Evolutionary conservation across 2,329 filamentous ascomycete species (phyloP).

Genomic region (Ophiostoma novo-ulmi): DNA sequence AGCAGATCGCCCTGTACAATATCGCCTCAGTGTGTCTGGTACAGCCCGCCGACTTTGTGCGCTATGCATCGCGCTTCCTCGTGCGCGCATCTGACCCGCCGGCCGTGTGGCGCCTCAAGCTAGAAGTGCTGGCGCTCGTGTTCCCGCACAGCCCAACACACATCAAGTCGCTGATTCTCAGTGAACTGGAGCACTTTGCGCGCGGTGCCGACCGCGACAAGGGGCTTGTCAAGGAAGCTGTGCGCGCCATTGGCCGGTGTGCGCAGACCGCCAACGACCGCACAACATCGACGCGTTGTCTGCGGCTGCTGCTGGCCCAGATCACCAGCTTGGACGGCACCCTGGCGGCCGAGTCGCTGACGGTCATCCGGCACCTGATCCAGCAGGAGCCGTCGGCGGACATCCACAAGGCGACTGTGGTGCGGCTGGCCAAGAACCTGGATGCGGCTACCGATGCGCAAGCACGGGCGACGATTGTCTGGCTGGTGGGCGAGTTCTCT

Average conservation of each 20-base stretch:
- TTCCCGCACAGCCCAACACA: conserved; percentile 76
- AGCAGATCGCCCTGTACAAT: conserved; percentile 86
- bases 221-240: conserved; percentile 77
- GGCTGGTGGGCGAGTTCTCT: conserved; percentile 93
- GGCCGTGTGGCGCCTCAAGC: conserved; percentile 82
- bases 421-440: conserved; percentile 83
- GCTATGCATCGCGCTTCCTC: conserved; percentile 84
- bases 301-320: conserved; percentile 77
- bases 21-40: conserved; percentile 86
- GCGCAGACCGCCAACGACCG: conserved; percentile 61
- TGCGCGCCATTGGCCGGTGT: conserved; percentile 88
- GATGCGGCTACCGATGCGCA: conserved; percentile 83
- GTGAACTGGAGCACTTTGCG: conserved; percentile 90
- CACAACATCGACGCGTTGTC: conserved; percentile 66
- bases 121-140: conserved; percentile 84
- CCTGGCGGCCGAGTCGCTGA: conserved; percentile 85
- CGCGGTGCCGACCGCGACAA: conserved; percentile 65
- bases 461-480: conserved; percentile 90
- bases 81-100: conserved; percentile 73
- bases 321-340: conserved; percentile 84
- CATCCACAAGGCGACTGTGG: conserved; percentile 72
- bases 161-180: conserved; percentile 79
- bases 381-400: conserved; percentile 72
- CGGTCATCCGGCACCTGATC: conserved; percentile 91
- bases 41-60: conserved; percentile 74